These are phyloP conservation scores for Dryadomyces quercus-mongolicae DNA, from an alignment of 2,329 filamentous ascomycete genomes.

Conservation along the genomic window DNA sequence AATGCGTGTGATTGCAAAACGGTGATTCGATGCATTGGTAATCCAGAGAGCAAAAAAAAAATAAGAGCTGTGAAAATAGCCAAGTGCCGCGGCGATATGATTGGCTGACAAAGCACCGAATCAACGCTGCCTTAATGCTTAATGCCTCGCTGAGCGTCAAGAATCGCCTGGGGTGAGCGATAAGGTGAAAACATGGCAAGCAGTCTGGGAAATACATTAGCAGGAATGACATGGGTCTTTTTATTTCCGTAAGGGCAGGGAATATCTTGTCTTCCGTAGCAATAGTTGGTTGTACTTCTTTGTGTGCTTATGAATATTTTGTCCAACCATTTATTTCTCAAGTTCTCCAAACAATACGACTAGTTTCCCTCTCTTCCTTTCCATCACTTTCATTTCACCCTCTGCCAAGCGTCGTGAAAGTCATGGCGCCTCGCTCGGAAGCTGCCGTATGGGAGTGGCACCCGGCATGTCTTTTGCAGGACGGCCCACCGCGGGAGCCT, in stretches of 20 bases:
- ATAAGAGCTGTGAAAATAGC: neutral
- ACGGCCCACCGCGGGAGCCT: neutral
- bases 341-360: too few relatives aligned
- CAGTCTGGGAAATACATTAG: too few relatives aligned
- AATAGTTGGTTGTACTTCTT: too few relatives aligned
- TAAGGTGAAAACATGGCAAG: too few relatives aligned
- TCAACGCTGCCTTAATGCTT: neutral
- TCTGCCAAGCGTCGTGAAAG: too few relatives aligned
- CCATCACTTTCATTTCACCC: neutral
- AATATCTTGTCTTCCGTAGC: too few relatives aligned
- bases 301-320: too few relatives aligned
- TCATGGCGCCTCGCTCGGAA: constrained; percentile 2
- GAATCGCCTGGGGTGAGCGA: too few relatives aligned
- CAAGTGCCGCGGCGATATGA: neutral
- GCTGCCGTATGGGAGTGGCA: constrained; percentile 12
- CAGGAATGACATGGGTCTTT: too few relatives aligned
- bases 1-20: neutral
- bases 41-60: neutral
- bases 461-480: constrained; percentile 13
- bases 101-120: neutral
- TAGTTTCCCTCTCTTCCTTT: neutral
- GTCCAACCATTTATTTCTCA: too few relatives aligned
- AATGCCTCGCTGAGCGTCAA: too few relatives aligned
- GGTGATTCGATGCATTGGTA: constrained; percentile 1
- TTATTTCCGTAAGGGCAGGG: too few relatives aligned